These are phyloP conservation scores for Termitomyces sp. DNA, from an alignment of 768 basidiomycete genomes.

Conservation along the genomic window DNA sequence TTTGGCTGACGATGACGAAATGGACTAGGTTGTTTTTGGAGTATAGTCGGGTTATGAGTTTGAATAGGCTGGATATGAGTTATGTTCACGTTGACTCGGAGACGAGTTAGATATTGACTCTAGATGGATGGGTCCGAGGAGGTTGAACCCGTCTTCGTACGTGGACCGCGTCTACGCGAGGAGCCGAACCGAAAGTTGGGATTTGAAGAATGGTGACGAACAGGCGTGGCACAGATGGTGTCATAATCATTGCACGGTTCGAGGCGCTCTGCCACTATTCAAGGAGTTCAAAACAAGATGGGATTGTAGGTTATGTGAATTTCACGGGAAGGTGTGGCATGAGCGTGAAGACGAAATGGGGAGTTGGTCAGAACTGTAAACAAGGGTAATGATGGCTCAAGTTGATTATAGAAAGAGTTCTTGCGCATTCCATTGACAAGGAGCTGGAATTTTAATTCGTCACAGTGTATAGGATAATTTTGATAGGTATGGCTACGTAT, in stretches of 20 bases:
- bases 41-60: constrained; percentile 51
- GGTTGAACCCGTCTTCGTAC: no score
- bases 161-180: not conserved
- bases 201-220: not conserved
- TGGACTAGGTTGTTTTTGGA: constrained; percentile 47
- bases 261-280: not conserved
- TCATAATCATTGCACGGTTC: not conserved
- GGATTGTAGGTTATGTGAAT: no score
- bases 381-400: no score
- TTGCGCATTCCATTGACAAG: no score
- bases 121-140: not conserved
- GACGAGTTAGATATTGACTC: not conserved
- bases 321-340: no score
- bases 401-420: no score
- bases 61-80: constrained; percentile 43
- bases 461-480: no score
- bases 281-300: no score
- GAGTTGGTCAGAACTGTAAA: no score
- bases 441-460: no score
- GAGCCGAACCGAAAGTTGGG: not conserved
- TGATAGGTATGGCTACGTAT: no score
- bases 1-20: not conserved
- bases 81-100: constrained; percentile 16
- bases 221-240: not conserved
- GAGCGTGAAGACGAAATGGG: no score